Evolutionary conservation across 169 alveolate genomes (phyloP).

Genomic region (Plasmodium cynomolgi): DNA sequence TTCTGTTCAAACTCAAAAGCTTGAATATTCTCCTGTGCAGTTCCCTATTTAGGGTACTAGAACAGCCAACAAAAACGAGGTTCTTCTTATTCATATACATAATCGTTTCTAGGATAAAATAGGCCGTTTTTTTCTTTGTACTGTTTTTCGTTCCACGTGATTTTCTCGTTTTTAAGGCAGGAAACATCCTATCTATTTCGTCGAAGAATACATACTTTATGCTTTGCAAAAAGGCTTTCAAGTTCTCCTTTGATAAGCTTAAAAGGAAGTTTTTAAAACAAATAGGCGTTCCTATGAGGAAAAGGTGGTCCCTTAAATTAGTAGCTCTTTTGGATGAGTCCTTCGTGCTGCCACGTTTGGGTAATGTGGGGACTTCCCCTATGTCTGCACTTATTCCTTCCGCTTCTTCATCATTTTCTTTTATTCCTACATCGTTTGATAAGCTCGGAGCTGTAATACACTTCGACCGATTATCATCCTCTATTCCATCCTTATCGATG

Average conservation of each 20-base stretch:
- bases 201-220: constrained; percentile 63
- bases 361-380: not conserved
- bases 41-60: constrained; percentile 72
- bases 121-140: constrained; percentile 54
- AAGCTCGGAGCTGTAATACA: not conserved
- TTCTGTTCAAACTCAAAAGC: constrained; percentile 26
- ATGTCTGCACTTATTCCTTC: not conserved
- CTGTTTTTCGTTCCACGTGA: constrained; percentile 9
- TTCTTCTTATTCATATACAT: constrained; percentile 69
- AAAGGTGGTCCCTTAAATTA: constrained; percentile 2
- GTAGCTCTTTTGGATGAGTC: not conserved
- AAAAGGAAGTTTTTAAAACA: constrained; percentile 47
- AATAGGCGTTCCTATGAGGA: constrained; percentile 61
- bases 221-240: constrained; percentile 52
- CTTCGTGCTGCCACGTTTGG: not conserved
- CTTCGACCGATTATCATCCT: not conserved
- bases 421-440: not conserved
- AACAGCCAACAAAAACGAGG: constrained; percentile 64
- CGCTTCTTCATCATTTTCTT: not conserved
- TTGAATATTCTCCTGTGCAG: constrained; percentile 61
- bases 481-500: constrained; percentile 28
- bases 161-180: constrained; percentile 17
- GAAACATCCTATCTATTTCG: constrained; percentile 66
- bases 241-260: constrained; percentile 23
- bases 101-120: constrained; percentile 54